Percentiles rank a stretch among this genome's conserved stretches.
phyloP scores from a whole-genome alignment of 768 basidiomycete genomes.

The Leccinum rimulosum region DNA sequence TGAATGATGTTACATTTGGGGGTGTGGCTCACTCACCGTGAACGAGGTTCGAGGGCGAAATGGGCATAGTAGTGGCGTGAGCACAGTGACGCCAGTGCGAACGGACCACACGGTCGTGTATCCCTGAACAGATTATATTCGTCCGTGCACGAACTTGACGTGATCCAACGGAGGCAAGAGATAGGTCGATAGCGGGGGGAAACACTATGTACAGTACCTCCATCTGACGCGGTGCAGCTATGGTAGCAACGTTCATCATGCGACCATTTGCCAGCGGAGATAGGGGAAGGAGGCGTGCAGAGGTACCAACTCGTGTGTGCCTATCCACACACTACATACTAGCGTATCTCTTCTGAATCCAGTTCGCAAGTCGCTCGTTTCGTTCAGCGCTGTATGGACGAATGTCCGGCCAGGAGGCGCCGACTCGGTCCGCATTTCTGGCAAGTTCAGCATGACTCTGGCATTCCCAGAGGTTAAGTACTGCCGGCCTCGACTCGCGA shows the following conservation, averaged over 20 bases:
- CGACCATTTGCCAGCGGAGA: neutral
- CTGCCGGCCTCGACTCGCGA: neutral
- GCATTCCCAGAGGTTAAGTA: neutral
- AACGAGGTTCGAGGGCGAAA: neutral
- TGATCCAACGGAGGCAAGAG: neutral
- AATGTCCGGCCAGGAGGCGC: too few species aligned
- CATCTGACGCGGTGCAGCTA: neutral
- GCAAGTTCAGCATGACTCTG: neutral
- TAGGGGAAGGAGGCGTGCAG: neutral
- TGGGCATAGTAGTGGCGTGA: neutral
- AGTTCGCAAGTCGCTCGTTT: too few species aligned
- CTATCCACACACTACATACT: too few species aligned
- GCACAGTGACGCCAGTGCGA: neutral
- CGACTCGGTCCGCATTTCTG: too few species aligned
- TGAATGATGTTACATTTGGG: neutral
- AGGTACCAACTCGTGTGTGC: too few species aligned
- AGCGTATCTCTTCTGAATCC: too few species aligned
- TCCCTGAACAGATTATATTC: neutral
- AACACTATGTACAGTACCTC: neutral
- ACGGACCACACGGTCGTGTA: neutral
- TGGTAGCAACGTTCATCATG: neutral
- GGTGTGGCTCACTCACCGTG: neutral
- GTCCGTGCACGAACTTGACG: neutral
- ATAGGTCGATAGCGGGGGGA: neutral
- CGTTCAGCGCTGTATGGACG: too few species aligned